phyloP scores from a whole-genome alignment of 352 stramenopile genomes.

The Globisporangium takayamanum region DNA sequence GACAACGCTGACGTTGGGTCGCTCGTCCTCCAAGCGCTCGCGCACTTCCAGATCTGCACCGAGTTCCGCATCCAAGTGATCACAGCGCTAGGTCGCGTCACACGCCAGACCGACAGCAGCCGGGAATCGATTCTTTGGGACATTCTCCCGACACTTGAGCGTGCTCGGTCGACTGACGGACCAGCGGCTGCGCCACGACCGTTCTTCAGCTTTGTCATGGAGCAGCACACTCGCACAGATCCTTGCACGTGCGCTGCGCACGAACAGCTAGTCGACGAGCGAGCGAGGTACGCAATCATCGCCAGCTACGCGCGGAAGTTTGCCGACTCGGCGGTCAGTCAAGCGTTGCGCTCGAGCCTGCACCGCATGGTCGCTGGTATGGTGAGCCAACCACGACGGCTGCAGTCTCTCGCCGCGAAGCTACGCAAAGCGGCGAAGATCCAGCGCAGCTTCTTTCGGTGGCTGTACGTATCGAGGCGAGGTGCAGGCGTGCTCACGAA shows the following conservation, averaged over 20 bases:
- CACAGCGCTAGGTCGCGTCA: background rate
- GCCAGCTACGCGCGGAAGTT: conserved; percentile 1
- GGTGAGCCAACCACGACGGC: background rate
- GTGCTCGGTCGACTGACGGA: background rate
- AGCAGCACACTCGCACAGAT: background rate
- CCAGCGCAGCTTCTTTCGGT: conserved; percentile 19
- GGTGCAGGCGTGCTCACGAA: background rate
- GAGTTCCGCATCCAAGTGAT: conserved; percentile 1
- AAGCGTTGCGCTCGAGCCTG: background rate
- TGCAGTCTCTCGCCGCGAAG: conserved; percentile 8
- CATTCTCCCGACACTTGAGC: background rate
- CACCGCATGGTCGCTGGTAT: background rate
- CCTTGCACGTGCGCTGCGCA: background rate
- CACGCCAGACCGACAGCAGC: background rate
- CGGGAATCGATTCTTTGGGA: conserved; percentile 1
- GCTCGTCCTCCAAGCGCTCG: background rate
- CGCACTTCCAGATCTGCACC: conserved; percentile 3
- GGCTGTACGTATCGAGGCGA: conserved; percentile 17
- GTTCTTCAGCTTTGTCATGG: conserved; percentile 1
- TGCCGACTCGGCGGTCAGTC: background rate
- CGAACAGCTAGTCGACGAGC: background rate
- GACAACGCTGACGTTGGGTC: conserved; percentile 1
- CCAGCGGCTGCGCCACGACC: background rate
- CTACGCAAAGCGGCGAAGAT: conserved; percentile 20
- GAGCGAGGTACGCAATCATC: background rate